Base-by-base conservation (phyloP, 352 stramenopile species). In the Phytophthora uliginosa region DNA sequence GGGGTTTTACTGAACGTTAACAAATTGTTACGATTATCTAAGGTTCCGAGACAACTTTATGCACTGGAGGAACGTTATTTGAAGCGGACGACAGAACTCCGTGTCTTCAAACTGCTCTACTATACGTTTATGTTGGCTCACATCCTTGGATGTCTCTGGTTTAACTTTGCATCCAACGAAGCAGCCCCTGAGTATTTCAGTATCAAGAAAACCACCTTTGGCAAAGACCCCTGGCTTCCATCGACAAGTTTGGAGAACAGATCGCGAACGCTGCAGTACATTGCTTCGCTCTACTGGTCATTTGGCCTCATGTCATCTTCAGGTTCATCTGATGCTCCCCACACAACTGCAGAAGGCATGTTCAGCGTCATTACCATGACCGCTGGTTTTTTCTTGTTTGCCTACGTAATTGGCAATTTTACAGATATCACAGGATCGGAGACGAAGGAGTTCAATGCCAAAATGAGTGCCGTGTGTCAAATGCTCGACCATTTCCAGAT, bases 371-470 rank as follows among this genome's bases (percentile, higher is more conserved):
- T 82, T 7, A 88, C 81, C 7, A 90, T 91, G 81, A 90, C 85
- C 7, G 74, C 51, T 3, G 85, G 85, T 0, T 90, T 90, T 31
- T 92, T 92, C 38, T 60, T 90, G 18, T 86, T 92, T 26, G 81
- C 85, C 15, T 92, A 92, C 61, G 79, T 92, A 15, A 76, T 92
- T 36, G 85, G 85, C 12, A 92, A 90, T 7, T 62, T 83, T 90
- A 65, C 77, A 0, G 83, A 92, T 47, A 86, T 82, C 4, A 79
- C 82, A 24, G 80, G 89, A 20, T 79, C 75, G 1, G 81, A 89
- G 34, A 87, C 88, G 26, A 84, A 81, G 2, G 74, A 86, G 13
- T 92, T 90, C 53, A 84, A 88, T 62, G 65, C 66, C 6, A 82
- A 85, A 38, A 68, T 90, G 13, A 81, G 76, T 28, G 80, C 74